Conservation (phyloP, 2,329 filamentous ascomycete species). For the Xylariaceae sp. region DNA sequence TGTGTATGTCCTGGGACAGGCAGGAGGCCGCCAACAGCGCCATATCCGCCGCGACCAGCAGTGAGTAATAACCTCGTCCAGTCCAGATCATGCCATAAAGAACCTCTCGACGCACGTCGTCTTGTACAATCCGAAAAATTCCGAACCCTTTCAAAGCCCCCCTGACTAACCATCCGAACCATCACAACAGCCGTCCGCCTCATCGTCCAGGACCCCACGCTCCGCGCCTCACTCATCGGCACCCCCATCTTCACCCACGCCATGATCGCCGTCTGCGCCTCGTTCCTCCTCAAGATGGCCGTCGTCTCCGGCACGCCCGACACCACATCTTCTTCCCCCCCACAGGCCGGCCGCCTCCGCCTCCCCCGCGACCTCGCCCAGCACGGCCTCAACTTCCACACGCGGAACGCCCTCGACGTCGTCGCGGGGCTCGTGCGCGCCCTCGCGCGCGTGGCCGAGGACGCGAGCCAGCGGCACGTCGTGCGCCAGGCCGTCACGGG, state of each 20-base stretch:
- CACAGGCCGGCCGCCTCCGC: background rate
- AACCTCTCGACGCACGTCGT: too few relatives aligned
- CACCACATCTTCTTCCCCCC: too few relatives aligned
- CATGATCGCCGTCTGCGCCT: conserved; percentile 15
- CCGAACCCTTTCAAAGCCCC: too few relatives aligned
- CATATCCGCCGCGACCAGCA: conserved; percentile 11
- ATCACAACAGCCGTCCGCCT: conserved; percentile 9
- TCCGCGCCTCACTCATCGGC: conserved; percentile 11
- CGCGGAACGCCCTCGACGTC: conserved; percentile 5
- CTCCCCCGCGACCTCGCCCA: conserved; percentile 11
- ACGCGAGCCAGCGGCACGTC: conserved; percentile 12
- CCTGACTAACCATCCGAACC: too few relatives aligned
- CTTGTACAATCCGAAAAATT: too few relatives aligned
- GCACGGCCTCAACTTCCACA: conserved; percentile 13
- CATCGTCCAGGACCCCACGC: conserved; percentile 9
- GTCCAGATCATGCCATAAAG: too few relatives aligned
- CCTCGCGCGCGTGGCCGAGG: conserved; percentile 9
- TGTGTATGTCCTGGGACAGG: conserved; percentile 11
- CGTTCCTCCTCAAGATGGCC: conserved; percentile 13
- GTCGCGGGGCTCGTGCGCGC: conserved; percentile 7
- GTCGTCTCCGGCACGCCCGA: conserved; percentile 11
- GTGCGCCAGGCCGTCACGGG: conserved; percentile 12
- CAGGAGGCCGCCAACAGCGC: conserved; percentile 13
- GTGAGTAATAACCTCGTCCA: too few relatives aligned
- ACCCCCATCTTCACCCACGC: conserved; percentile 14